phyloP scores from a whole-genome alignment of 2,329 filamentous ascomycete genomes.

The Arthrinium puccinioides region DNA sequence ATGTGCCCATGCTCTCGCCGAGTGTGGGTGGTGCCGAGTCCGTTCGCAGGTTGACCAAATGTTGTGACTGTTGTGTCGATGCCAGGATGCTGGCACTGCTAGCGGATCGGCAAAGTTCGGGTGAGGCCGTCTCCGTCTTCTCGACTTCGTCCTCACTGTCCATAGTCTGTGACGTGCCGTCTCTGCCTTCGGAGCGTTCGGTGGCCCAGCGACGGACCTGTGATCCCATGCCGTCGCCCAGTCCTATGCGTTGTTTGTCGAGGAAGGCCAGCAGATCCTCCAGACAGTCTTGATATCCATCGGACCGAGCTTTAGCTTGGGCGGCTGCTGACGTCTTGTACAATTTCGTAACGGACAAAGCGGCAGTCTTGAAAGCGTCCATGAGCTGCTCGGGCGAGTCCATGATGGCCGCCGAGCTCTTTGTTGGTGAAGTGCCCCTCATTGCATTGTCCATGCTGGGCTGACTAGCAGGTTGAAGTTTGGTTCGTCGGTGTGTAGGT shows the following conservation, averaged over 20 bases:
- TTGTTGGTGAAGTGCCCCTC: constrained; percentile 15
- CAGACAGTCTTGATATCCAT: constrained; percentile 90
- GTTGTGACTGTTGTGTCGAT: constrained; percentile 19
- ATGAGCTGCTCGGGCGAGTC: constrained; percentile 61
- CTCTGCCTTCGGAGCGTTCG: constrained; percentile 60
- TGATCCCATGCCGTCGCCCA: constrained; percentile 71
- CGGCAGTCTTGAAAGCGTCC: constrained; percentile 85
- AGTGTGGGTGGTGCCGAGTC: constrained; percentile 27
- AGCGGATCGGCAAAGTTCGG: constrained; percentile 44
- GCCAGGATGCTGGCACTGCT: constrained; percentile 16
- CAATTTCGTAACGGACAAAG: constrained; percentile 88
- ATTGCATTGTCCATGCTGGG: constrained; percentile 1
- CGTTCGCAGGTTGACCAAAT: constrained; percentile 21
- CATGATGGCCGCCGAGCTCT: constrained; percentile 22
- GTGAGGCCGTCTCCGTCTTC: constrained; percentile 53
- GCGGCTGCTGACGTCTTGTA: constrained; percentile 85
- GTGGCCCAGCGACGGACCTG: constrained; percentile 57
- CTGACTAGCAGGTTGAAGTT: too few relatives aligned
- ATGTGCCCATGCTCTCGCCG: constrained; percentile 8
- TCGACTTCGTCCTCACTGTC: constrained; percentile 66
- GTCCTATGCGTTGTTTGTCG: constrained; percentile 71
- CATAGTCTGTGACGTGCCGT: constrained; percentile 42
- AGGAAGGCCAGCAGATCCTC: constrained; percentile 83
- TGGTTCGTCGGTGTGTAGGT: too few relatives aligned
- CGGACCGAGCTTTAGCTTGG: constrained; percentile 64